These are phyloP conservation scores for Auxenochlorella pyrenoidosa DNA, from an alignment of 139 green algal genomes.

Conservation along the genomic window DNA sequence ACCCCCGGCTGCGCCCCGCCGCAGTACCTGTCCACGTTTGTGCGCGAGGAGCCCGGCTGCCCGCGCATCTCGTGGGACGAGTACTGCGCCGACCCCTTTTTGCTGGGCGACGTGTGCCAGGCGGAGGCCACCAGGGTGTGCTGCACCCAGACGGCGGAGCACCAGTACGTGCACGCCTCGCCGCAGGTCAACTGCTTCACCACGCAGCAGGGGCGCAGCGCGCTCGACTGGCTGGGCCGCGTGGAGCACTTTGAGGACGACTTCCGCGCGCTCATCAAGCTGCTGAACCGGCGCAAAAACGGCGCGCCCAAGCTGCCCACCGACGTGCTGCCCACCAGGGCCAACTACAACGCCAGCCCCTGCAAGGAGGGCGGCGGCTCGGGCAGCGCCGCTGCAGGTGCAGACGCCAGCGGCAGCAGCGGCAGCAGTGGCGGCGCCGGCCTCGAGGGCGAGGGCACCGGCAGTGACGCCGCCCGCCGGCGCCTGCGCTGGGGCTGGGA, in stretches of 20 bases:
- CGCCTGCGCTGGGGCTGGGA: not conserved
- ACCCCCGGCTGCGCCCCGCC: not conserved
- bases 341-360: not conserved
- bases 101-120: slow-evolving; percentile 14
- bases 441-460: not conserved
- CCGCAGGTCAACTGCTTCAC: slow-evolving; percentile 14
- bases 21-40: not conserved
- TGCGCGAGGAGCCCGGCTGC: not conserved
- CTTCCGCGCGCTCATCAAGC: not conserved
- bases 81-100: not conserved
- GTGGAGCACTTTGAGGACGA: slow-evolving; percentile 22
- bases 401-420: not conserved
- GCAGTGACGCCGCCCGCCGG: not conserved
- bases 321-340: not conserved
- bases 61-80: not conserved
- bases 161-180: slow-evolving; percentile 18
- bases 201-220: not conserved
- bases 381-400: not conserved
- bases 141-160: slow-evolving; percentile 7
- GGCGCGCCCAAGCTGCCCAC: slow-evolving; percentile 14
- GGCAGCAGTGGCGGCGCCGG: not conserved
- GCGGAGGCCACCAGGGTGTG: not conserved
- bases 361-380: not conserved
- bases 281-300: not conserved
- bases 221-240: slow-evolving; percentile 17